Percentiles rank a stretch among this genome's conserved stretches.
Conservation (phyloP, 768 basidiomycete species). For the Pleurotus tuber-regium region DNA sequence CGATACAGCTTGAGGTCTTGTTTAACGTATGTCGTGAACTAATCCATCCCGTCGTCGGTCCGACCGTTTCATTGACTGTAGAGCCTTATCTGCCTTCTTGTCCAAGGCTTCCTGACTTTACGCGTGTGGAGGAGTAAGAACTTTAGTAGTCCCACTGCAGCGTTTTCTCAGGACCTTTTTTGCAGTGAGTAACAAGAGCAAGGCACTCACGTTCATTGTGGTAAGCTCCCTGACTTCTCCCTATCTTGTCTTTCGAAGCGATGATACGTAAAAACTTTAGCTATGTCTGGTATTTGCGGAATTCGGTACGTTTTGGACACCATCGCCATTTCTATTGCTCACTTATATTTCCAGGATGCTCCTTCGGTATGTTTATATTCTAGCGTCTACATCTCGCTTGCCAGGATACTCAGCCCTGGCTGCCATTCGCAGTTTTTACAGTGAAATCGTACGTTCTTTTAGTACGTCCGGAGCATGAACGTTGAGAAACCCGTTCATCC, state of each 20-base stretch:
- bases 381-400: not conserved
- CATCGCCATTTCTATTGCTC: not conserved
- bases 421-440: slow-evolving; percentile 37
- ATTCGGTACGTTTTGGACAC: slow-evolving; percentile 38
- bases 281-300: slow-evolving; percentile 43
- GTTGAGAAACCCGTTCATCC: slow-evolving; percentile 6
- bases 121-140: slow-evolving; percentile 43
- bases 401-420: slow-evolving; percentile 3
- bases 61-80: slow-evolving; percentile 16
- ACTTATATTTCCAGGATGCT: slow-evolving; percentile 38
- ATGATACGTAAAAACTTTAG: no score
- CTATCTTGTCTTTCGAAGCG: no score
- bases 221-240: slow-evolving; percentile 29
- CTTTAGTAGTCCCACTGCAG: not conserved
- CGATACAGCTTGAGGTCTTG: slow-evolving; percentile 48
- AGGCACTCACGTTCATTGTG: slow-evolving; percentile 37
- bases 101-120: slow-evolving; percentile 48
- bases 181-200: slow-evolving; percentile 48
- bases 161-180: slow-evolving; percentile 6
- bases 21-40: slow-evolving; percentile 42
- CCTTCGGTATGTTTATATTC: slow-evolving; percentile 35
- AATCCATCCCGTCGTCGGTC: not conserved
- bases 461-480: not conserved
- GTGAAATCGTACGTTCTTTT: slow-evolving; percentile 38
- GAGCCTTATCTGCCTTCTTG: slow-evolving; percentile 55